Conservation (phyloP, 2,329 filamentous ascomycete species). For the Colletotrichum siamense region DNA sequence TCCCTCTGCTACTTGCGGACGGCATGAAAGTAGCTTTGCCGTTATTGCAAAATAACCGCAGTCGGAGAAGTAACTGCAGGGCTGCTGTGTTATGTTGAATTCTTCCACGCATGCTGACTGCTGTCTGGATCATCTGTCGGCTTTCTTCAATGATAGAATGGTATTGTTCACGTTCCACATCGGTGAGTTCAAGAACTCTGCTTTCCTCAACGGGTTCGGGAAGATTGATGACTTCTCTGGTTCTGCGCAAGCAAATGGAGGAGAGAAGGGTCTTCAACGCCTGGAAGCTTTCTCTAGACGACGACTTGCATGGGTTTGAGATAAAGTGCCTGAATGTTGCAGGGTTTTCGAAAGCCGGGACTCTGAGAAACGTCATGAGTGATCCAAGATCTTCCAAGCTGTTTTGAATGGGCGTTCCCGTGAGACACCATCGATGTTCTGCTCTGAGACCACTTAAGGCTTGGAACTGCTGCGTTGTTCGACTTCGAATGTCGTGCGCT, state of each 20-base stretch:
- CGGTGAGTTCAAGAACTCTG: background rate
- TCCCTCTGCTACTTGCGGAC: rapidly evolving
- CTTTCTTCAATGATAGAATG: rapidly evolving
- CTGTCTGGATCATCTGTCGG: background rate
- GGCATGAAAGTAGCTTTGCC: rapidly evolving
- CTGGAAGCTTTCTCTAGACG: background rate
- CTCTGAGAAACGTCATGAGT: background rate
- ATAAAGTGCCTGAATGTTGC: background rate
- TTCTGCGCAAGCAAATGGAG: background rate
- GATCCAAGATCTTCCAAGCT: background rate
- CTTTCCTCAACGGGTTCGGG: no score
- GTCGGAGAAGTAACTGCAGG: background rate
- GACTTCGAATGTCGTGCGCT: background rate
- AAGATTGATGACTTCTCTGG: background rate
- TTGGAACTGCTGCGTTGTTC: background rate
- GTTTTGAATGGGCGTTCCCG: background rate
- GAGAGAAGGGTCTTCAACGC: background rate
- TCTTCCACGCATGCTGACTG: background rate
- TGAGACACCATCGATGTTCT: background rate
- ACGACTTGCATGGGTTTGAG: background rate
- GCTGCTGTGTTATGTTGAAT: background rate
- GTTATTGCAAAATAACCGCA: background rate
- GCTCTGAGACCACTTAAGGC: background rate
- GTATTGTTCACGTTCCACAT: background rate
- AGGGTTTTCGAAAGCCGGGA: background rate